phyloP scores from a whole-genome alignment of 805 yeast genomes.

The Saturnispora hagleri region DNA sequence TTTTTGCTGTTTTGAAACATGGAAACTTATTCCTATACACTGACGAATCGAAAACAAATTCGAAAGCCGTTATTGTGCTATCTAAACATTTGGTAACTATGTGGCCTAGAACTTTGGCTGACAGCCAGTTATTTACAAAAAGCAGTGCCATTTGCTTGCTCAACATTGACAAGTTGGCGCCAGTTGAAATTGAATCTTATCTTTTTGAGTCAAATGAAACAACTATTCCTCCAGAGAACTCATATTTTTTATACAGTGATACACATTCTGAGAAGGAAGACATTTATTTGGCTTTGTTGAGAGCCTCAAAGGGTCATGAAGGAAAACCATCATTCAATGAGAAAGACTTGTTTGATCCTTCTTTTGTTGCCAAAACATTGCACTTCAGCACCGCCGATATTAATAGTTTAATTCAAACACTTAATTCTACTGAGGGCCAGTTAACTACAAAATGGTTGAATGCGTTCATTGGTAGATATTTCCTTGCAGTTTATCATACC shows the following conservation, averaged over 20 bases:
- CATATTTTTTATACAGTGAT: conserved; percentile 64
- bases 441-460: conserved; percentile 84
- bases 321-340: conserved; percentile 9
- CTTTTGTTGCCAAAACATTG: conserved; percentile 58
- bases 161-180: conserved; percentile 28
- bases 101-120: conserved; percentile 76
- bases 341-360: conserved; percentile 33
- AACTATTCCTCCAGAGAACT: conserved; percentile 28
- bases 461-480: conserved; percentile 76
- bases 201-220: conserved; percentile 16
- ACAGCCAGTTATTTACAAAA: conserved; percentile 73
- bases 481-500: conserved; percentile 68
- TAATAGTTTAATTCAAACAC: conserved; percentile 61
- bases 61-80: conserved; percentile 71
- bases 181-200: conserved; percentile 16
- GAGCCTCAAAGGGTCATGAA: conserved; percentile 48
- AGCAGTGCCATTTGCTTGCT: conserved; percentile 70
- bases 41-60: conserved; percentile 54
- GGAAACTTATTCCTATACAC: conserved; percentile 83
- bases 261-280: conserved; percentile 81
- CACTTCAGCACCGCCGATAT: conserved; percentile 65
- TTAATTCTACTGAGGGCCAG: conserved; percentile 79
- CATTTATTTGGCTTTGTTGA: conserved; percentile 80
- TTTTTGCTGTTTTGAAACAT: conserved; percentile 67
- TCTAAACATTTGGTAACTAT: conserved; percentile 60